Conservation (phyloP, 176 grass and related monocot genomes). For the Hsuehochloa calcarea region DNA sequence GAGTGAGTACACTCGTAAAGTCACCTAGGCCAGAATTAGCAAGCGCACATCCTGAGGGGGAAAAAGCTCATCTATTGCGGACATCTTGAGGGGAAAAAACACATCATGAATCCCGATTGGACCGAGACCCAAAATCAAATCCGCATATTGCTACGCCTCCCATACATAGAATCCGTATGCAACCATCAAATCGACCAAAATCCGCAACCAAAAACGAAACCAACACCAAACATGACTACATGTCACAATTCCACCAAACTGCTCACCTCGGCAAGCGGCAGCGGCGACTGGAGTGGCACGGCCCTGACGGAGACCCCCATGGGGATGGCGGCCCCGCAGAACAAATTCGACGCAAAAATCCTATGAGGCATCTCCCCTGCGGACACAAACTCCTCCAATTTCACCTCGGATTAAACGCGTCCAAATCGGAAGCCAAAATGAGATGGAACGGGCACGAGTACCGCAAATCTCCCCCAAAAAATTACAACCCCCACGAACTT, state of each 20-base stretch:
- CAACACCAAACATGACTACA: neutral
- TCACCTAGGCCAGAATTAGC: neutral
- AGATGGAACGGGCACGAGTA: neutral
- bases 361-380: slow-evolving; percentile 17
- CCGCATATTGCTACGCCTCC: too few relatives aligned
- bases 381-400: neutral
- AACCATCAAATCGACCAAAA: neutral
- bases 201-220: neutral
- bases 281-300: slow-evolving; percentile 69
- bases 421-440: neutral
- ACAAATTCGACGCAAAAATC: slow-evolving; percentile 4
- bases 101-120: neutral
- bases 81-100: too few relatives aligned
- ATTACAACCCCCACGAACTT: neutral
- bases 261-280: slow-evolving; percentile 75
- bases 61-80: neutral
- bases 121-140: neutral
- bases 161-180: too few relatives aligned
- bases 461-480: neutral
- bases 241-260: neutral
- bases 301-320: slow-evolving; percentile 52
- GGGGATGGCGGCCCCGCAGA: neutral
- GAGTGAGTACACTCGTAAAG: neutral
- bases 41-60: neutral
- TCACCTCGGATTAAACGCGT: neutral